Conservation (phyloP, 2,329 filamentous ascomycete genomes). For the Triangularia verruculosa region DNA sequence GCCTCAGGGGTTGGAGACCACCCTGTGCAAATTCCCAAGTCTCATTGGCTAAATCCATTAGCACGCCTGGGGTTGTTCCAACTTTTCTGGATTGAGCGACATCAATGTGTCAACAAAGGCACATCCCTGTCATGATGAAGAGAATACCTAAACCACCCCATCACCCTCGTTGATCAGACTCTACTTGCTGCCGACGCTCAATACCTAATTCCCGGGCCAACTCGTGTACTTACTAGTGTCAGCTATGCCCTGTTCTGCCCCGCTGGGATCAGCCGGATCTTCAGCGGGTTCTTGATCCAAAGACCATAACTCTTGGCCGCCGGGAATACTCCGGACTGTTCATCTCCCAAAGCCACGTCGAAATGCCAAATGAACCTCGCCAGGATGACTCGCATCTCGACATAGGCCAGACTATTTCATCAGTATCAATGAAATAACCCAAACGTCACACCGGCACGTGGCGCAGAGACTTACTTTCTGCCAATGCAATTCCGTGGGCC, state of each 20-base stretch:
- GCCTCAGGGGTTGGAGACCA: not conserved
- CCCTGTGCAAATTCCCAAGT: not conserved
- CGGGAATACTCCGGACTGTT: slow-evolving; percentile 31
- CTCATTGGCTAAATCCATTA: not conserved
- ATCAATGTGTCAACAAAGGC: not conserved
- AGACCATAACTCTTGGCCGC: slow-evolving; percentile 32
- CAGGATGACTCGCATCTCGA: slow-evolving; percentile 47
- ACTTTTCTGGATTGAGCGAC: not conserved
- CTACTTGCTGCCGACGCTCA: too few species aligned
- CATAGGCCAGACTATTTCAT: slow-evolving; percentile 42
- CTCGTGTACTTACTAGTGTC: too few species aligned
- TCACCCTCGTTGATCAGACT: too few species aligned
- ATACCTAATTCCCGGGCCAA: too few species aligned
- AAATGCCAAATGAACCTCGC: slow-evolving; percentile 45
- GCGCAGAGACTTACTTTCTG: slow-evolving; percentile 40
- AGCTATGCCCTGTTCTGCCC: too few species aligned
- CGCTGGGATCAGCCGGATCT: slow-evolving; percentile 31
- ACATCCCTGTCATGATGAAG: not conserved
- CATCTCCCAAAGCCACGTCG: slow-evolving; percentile 37
- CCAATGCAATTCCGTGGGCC: slow-evolving; percentile 49
- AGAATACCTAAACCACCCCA: too few species aligned
- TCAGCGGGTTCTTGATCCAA: slow-evolving; percentile 36
- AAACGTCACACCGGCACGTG: too few species aligned
- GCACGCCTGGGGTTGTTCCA: not conserved
- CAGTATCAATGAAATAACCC: too few species aligned